Base-by-base conservation (phyloP, 139 green algal genomes). In the Tetratostichococcus sp. region DNA sequence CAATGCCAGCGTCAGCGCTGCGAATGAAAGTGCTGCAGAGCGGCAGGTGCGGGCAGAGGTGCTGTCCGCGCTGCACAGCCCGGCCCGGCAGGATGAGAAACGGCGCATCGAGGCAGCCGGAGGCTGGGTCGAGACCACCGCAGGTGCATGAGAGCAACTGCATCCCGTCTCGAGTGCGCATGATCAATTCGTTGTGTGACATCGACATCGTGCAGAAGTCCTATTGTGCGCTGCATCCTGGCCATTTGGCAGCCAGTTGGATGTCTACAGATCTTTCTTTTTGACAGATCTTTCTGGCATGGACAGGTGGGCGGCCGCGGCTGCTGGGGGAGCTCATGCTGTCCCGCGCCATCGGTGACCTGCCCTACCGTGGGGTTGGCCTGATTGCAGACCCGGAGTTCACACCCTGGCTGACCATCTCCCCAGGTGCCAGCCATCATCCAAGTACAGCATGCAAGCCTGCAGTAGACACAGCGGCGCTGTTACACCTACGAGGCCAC, bases 251-350 rank as follows among this genome's bases (percentile, higher is more conserved):
- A n/a, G n/a, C n/a, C n/a, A n/a, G n/a, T n/a, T n/a, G n/a, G n/a
- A n/a, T n/a, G n/a, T n/a, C n/a, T 23, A 23, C n/a, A 62, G 2
- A 35, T 31, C 17, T 30, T 32, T 11, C 43, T 30, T 68, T 1
- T 16, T n/a, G 1, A 17, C 6, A 30, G 2, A 16, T 3, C 22
- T 35, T 0, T 68, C 4, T 75, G 5, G 3, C 30, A 2, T 33
- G 1, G 26, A 67, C 72, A 69, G 79, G 77, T 2, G 73, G 77
- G 42, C 81, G 77, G 39, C 35, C 43, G 0, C 77, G 86, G 0
- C 75, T 91, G 25, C 35, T 57, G 6, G 86, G 84, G 0, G 86
- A 89, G 72, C 79, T 91, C 31, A 83, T 86, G 66, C 70, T 91
- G 0, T 83, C 82, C 0, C 71, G 86, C 0, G 77, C 84, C 17